Base-by-base conservation (phyloP, 768 basidiomycete species). In the Kwoniella europaea region DNA sequence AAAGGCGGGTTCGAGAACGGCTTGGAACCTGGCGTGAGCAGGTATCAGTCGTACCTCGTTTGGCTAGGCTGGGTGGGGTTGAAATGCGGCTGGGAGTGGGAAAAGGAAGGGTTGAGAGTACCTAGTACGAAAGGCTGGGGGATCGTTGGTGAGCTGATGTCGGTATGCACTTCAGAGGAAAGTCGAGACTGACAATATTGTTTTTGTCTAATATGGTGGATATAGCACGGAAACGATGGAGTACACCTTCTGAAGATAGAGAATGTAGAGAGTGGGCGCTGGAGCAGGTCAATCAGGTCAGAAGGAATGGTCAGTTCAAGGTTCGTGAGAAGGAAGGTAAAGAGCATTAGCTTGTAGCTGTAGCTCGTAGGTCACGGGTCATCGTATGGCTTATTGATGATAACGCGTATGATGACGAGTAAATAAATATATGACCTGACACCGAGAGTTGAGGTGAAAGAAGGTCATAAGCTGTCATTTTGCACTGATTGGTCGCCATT, bases 71-170 rank as follows among this genome's bases (percentile, higher is more conserved):
- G 86, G 65, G 81, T 92, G 70, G 90, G 90, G 54, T 76, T 88
- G 67, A 85, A 88, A 76, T 91, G 90, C 79, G 96, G 95, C 3
- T 98, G 94, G 92, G 86, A 88, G 70, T 86, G 94, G 13, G 95
- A 97, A 82, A 89, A 89, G 65, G 96, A 98, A 83, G 88, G 86
- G 27, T 82, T 98, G 74, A 86, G 96, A 70, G 95, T 98, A 13
- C 95, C 95, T 1, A 93, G 92, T 81, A 97, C 96, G 52, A 88
- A 93, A 69, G 94, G 94, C 79, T 97, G 94, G 93, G 92, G 91
- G 0, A 87, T 97, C 62, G 84, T 96, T 41, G 94, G 95, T 94
- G 65, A 22, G 89, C 86, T 9, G 44, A 5, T 7, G 10, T 42
- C 13, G 1, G 24, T 41, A 27, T 43, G 18, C 15, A 29, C 56